phyloP scores from a whole-genome alignment of 768 basidiomycete genomes.

The Mycena belliarum region DNA sequence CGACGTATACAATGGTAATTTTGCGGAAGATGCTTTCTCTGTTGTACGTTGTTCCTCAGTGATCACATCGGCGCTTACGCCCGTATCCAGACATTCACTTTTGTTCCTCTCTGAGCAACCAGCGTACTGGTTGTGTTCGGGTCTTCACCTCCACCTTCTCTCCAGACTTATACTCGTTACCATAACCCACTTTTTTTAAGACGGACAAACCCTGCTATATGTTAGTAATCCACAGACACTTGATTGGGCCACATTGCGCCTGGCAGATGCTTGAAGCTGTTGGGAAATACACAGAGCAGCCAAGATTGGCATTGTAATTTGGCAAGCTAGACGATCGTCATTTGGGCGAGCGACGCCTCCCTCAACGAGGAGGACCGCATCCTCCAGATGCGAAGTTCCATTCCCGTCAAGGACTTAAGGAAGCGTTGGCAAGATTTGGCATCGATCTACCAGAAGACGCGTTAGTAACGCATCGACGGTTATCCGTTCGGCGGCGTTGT shows the following conservation, averaged over 20 bases:
- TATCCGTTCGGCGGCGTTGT: neutral
- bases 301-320: too few relatives aligned
- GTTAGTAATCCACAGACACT: too few relatives aligned
- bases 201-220: neutral
- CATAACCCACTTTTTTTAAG: neutral
- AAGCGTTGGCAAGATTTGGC: too few relatives aligned
- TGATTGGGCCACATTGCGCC: too few relatives aligned
- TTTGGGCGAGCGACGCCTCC: neutral
- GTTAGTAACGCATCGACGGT: constrained; percentile 11
- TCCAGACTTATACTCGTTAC: neutral
- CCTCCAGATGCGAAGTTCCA: neutral
- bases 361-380: too few relatives aligned
- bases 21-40: neutral
- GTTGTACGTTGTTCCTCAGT: neutral
- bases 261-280: too few relatives aligned
- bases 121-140: neutral
- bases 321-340: constrained; percentile 11
- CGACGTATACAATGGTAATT: neutral
- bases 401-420: neutral
- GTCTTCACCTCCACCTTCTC: neutral
- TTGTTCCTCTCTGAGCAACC: constrained; percentile 1
- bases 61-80: neutral
- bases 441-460: too few relatives aligned
- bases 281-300: too few relatives aligned
- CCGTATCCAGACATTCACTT: neutral